Percentiles rank a stretch among this genome's conserved stretches.
Conservation (phyloP, 2,329 filamentous ascomycete species). For the Allantophomopsis cytisporea region DNA sequence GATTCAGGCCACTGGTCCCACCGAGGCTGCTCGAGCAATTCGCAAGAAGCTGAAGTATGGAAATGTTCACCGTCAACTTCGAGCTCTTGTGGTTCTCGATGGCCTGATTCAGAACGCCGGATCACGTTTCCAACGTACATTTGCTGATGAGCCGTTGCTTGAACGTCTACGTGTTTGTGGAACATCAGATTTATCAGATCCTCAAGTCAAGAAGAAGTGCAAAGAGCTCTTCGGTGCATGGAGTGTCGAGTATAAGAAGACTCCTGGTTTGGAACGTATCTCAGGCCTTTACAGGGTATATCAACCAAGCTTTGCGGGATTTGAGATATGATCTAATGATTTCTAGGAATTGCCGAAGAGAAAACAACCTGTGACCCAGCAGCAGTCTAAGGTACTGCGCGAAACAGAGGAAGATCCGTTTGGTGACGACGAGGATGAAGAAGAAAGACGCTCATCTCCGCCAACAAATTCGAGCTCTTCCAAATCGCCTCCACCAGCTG, state of each 20-base stretch:
- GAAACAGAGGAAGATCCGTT: slow-evolving; percentile 67
- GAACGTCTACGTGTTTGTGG: slow-evolving; percentile 83
- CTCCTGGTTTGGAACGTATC: slow-evolving; percentile 66
- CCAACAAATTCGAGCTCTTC: slow-evolving; percentile 3
- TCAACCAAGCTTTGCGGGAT: background rate
- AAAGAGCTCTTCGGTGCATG: slow-evolving; percentile 77
- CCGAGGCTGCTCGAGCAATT: slow-evolving; percentile 81
- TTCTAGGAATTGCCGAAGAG: slow-evolving; percentile 44
- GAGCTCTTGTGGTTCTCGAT: slow-evolving; percentile 79
- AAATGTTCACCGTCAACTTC: slow-evolving; percentile 80
- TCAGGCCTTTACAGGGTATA: slow-evolving; percentile 59
- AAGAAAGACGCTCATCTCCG: slow-evolving; percentile 17
- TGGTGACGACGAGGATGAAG: slow-evolving; percentile 49
- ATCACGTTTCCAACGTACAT: slow-evolving; percentile 69
- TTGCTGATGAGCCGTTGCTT: slow-evolving; percentile 82
- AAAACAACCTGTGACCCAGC: slow-evolving; percentile 62
- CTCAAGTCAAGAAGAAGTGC: slow-evolving; percentile 78
- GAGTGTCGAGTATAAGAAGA: slow-evolving; percentile 69
- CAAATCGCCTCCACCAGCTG: background rate
- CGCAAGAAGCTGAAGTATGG: slow-evolving; percentile 99
- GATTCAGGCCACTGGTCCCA: slow-evolving; percentile 74
- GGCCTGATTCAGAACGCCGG: slow-evolving; percentile 92
- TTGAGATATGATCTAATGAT: slow-evolving; percentile 6
- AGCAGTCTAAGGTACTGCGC: slow-evolving; percentile 68
- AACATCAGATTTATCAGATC: slow-evolving; percentile 72